phyloP scores from a whole-genome alignment of 805 yeast genomes.

The Suhomyces sp. region DNA sequence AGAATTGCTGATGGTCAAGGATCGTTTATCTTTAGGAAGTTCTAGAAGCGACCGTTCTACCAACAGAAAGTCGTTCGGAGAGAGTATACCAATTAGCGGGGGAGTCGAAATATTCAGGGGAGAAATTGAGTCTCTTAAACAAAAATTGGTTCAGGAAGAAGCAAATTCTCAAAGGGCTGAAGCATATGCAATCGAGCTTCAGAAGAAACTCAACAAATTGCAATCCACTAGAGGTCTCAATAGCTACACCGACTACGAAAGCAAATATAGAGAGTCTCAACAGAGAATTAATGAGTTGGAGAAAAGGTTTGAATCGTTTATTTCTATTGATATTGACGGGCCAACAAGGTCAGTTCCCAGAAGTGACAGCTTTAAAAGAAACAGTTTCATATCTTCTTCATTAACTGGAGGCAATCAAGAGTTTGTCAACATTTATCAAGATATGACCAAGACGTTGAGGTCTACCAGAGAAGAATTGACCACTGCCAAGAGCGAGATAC shows the following conservation, averaged over 20 bases:
- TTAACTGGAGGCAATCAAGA: constrained; percentile 38
- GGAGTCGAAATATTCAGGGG: constrained; percentile 19
- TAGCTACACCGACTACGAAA: constrained; percentile 33
- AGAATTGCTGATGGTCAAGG: constrained; percentile 58
- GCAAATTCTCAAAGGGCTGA: constrained; percentile 51
- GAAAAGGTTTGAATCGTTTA: constrained; percentile 21
- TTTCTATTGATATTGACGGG: constrained; percentile 11
- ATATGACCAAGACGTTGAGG: constrained; percentile 43
- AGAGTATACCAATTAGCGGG: constrained; percentile 12
- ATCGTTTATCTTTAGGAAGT: constrained; percentile 63
- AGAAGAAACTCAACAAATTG: constrained; percentile 39
- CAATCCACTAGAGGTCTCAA: constrained; percentile 40
- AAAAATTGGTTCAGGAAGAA: constrained; percentile 50
- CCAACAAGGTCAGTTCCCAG: constrained; percentile 17
- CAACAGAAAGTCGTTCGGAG: constrained; percentile 34
- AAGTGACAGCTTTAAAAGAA: constrained; percentile 34
- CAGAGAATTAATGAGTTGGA: constrained; percentile 32
- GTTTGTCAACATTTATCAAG: constrained; percentile 48
- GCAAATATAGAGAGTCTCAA: constrained; percentile 35
- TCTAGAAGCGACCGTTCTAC: constrained; percentile 28
- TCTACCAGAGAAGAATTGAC: constrained; percentile 43
- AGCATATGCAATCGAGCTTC: constrained; percentile 42
- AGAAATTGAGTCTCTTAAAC: constrained; percentile 49
- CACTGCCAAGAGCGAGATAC: constrained; percentile 39
- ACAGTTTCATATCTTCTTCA: constrained; percentile 19